phyloP scores from a whole-genome alignment of 2,329 filamentous ascomycete species.

The Thielaviopsis populi region DNA sequence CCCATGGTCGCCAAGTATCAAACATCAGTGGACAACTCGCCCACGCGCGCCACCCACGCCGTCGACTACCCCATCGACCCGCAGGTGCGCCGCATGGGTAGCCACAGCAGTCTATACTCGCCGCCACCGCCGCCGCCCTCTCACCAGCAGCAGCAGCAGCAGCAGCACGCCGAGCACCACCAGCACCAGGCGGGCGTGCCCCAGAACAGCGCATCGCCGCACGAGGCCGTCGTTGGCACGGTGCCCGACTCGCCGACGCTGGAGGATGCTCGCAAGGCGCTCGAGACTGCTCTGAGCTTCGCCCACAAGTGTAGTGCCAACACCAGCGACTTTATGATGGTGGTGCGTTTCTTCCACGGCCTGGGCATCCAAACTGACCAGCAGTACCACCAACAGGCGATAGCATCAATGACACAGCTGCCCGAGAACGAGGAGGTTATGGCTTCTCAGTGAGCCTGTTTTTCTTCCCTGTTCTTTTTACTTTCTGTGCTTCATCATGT shows the following conservation, averaged over 20 bases:
- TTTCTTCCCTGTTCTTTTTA: background rate
- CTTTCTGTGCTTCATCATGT: background rate
- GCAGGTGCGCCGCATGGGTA: conserved; percentile 10
- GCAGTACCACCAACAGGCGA: background rate
- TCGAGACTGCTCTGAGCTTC: conserved; percentile 16
- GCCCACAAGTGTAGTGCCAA: conserved; percentile 15
- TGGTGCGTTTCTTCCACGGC: conserved; percentile 17
- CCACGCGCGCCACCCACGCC: background rate
- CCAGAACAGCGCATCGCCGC: background rate
- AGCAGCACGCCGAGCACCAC: too few relatives aligned
- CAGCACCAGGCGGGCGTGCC: conserved; percentile 20
- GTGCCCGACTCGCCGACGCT: conserved; percentile 5
- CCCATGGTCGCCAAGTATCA: background rate
- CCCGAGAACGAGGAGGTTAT: background rate
- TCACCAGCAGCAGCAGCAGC: conserved; percentile 31
- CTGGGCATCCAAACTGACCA: conserved; percentile 11
- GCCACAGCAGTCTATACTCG: conserved; percentile 11
- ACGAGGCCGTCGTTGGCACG: background rate
- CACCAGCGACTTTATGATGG: conserved; percentile 14
- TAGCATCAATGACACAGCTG: background rate
- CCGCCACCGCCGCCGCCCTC: background rate
- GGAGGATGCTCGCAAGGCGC: conserved; percentile 16
- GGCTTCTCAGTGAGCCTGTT: background rate
- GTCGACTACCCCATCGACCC: background rate
- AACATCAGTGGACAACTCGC: conserved; percentile 12